A percentile compares a stretch with the other conserved stretches of the same genome.
phyloP scores from a whole-genome alignment of 495 filamentous ascomycete genomes.

The Apiosordaria backusii region DNA sequence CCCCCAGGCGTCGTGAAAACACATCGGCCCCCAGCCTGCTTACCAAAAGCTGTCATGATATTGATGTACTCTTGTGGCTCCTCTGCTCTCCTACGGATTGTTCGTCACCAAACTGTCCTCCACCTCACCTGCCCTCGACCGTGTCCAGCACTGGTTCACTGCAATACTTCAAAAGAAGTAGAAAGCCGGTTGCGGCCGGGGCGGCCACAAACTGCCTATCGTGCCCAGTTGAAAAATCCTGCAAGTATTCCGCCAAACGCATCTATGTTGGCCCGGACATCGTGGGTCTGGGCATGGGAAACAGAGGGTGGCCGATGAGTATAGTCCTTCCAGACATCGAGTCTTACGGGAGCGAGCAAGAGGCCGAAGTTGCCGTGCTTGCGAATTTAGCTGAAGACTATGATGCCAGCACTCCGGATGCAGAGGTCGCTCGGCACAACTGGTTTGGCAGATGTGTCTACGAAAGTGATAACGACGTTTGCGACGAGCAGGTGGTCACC shows the following conservation, averaged over 20 bases:
- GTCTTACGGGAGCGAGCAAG: conserved; percentile 50
- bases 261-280: conserved; percentile 63
- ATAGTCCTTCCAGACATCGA: conserved; percentile 92
- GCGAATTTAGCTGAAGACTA: conserved; percentile 67
- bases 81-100: conserved; percentile 60
- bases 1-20: conserved; percentile 65
- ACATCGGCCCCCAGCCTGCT: conserved; percentile 72
- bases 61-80: conserved; percentile 89
- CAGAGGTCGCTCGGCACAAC: conserved; percentile 56
- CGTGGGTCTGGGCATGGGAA: conserved; percentile 49
- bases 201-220: conserved; percentile 82
- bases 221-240: conserved; percentile 66
- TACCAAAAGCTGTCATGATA: conserved; percentile 93
- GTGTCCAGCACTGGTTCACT: conserved; percentile 70
- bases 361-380: conserved; percentile 41
- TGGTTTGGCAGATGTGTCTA: conserved; percentile 97
- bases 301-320: conserved; percentile 74
- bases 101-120: conserved; percentile 28
- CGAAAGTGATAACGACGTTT: conserved; percentile 86
- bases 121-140: conserved; percentile 67
- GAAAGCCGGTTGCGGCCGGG: conserved; percentile 73
- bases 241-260: conserved; percentile 76
- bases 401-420: conserved; percentile 42
- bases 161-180: conserved; percentile 64
- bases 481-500: conserved; percentile 86